phyloP scores from a whole-genome alignment of 2,329 filamentous ascomycete species.

The Cytospora chrysosperma region DNA sequence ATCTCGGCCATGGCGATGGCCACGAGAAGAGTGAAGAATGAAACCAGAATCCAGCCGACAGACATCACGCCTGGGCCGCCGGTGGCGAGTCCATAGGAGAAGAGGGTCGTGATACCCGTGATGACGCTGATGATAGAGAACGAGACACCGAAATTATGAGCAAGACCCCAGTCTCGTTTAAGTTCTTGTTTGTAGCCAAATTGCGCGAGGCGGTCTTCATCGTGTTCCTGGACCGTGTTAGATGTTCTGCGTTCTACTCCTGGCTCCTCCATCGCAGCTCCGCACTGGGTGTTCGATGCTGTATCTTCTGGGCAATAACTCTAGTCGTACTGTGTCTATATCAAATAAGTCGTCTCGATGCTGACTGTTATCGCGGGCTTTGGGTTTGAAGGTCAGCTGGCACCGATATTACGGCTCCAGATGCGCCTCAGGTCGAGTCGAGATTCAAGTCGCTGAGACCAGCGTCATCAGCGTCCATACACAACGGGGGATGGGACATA shows the following conservation, averaged over 20 bases:
- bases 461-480: not conserved
- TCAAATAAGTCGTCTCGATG: not conserved
- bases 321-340: not conserved
- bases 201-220: slow-evolving; percentile 52
- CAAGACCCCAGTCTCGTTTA: slow-evolving; percentile 55
- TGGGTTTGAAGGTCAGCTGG: not conserved
- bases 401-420: not conserved
- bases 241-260: slow-evolving; percentile 30
- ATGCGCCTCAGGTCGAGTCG: not conserved
- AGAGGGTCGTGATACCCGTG: slow-evolving; percentile 58
- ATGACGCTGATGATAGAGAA: slow-evolving; percentile 63
- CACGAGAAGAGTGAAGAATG: slow-evolving; percentile 55
- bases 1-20: slow-evolving; percentile 59
- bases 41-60: slow-evolving; percentile 54
- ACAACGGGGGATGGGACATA: not conserved
- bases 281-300: not conserved
- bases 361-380: not conserved
- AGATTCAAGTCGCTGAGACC: not conserved
- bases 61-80: slow-evolving; percentile 57
- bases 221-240: slow-evolving; percentile 34
- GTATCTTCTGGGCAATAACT: not conserved
- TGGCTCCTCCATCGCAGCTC: slow-evolving; percentile 24
- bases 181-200: slow-evolving; percentile 62
- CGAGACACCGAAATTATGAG: slow-evolving; percentile 61
- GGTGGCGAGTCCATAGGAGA: slow-evolving; percentile 54